Evolutionary conservation across 179 eudicot genomes (phyloP).

Genomic region (Corrigiola litoralis): DNA sequence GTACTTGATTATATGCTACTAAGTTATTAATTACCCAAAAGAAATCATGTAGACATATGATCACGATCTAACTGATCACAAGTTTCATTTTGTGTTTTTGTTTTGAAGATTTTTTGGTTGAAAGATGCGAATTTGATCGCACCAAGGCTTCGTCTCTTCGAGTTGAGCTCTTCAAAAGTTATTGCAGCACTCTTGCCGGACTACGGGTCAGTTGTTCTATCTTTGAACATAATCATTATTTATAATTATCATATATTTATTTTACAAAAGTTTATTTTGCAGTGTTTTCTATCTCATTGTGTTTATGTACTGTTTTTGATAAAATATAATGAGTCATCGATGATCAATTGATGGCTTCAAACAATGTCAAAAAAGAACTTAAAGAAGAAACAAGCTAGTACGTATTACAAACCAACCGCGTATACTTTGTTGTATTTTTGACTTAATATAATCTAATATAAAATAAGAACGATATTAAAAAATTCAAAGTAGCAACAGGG

Average conservation of each 20-base stretch:
- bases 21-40: not conserved
- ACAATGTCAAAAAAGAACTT: too few species aligned
- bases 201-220: slow-evolving; percentile 46
- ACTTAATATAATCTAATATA: too few species aligned
- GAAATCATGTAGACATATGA: not conserved
- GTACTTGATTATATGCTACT: slow-evolving; percentile 18
- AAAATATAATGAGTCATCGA: too few species aligned
- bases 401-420: too few species aligned
- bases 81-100: not conserved
- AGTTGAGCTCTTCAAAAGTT: slow-evolving; percentile 68
- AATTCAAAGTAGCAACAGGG: too few species aligned
- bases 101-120: slow-evolving; percentile 55
- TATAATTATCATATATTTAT: not conserved
- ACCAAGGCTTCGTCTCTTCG: slow-evolving; percentile 59
- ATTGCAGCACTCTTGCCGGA: slow-evolving; percentile 90
- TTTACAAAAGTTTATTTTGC: too few species aligned
- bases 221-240: not conserved
- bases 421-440: too few species aligned
- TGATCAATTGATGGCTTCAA: too few species aligned
- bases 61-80: not conserved
- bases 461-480: too few species aligned
- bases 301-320: too few species aligned
- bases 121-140: slow-evolving; percentile 58
- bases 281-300: too few species aligned
- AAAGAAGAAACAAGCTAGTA: too few species aligned